These are phyloP conservation scores for Rhodotorula taiwanensis DNA, from an alignment of 768 basidiomycete genomes.

Conservation along the genomic window DNA sequence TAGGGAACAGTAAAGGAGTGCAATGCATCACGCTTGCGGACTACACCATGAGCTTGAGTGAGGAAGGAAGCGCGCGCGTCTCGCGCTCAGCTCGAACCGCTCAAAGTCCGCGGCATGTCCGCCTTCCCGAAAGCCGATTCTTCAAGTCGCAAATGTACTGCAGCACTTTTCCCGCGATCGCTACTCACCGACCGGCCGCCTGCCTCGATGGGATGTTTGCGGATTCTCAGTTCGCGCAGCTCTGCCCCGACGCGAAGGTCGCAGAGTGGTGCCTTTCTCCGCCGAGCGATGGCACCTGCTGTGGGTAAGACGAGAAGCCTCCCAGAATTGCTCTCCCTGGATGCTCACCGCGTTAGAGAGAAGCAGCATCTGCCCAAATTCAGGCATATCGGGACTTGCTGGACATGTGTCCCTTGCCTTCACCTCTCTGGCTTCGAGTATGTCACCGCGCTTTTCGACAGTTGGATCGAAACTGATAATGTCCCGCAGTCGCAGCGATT, in stretches of 20 bases:
- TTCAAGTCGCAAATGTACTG: no score
- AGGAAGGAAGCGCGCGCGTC: no score
- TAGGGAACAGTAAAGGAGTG: not conserved
- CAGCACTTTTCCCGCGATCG: no score
- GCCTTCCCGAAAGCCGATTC: no score
- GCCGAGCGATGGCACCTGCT: not conserved
- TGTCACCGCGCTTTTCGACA: not conserved
- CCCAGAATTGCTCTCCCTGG: no score
- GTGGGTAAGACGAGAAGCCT: no score
- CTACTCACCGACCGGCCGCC: no score
- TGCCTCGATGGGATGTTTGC: conserved; percentile 1
- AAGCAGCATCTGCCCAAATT: not conserved
- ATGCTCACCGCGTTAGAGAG: no score
- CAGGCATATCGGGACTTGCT: conserved; percentile 1
- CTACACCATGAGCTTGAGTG: no score
- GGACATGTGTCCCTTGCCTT: conserved; percentile 26
- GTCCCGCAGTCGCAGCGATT: conserved; percentile 19
- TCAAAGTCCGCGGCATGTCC: no score
- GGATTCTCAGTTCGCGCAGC: not conserved
- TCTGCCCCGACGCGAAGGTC: not conserved
- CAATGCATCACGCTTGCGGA: no score
- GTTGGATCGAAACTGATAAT: not conserved
- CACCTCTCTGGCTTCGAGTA: conserved; percentile 17
- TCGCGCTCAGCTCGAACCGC: no score
- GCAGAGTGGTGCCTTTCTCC: not conserved